Conservation (phyloP, 2,329 filamentous ascomycete species). For the Claviceps africana region DNA sequence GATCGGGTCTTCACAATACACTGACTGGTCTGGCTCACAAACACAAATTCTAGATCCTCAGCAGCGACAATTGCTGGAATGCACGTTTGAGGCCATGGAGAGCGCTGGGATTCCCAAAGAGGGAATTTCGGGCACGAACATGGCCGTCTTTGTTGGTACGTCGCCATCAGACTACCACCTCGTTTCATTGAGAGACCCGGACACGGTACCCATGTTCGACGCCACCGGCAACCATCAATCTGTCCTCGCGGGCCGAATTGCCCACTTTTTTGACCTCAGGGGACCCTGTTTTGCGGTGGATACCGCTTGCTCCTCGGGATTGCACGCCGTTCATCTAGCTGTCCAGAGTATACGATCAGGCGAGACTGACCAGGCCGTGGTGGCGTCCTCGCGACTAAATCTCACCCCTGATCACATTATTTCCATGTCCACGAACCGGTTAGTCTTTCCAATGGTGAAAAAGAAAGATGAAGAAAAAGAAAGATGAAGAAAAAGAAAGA, state of each 20-base stretch:
- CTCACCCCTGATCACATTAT: constrained; percentile 27
- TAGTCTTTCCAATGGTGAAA: not conserved
- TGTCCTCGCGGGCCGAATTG: constrained; percentile 40
- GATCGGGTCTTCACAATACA: not conserved
- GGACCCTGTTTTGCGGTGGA: constrained; percentile 39
- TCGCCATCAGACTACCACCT: constrained; percentile 34
- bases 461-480: not conserved
- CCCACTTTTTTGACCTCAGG: constrained; percentile 40
- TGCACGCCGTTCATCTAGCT: constrained; percentile 35
- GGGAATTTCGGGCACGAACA: constrained; percentile 30
- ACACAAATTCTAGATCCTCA: constrained; percentile 29
- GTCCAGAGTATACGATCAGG: constrained; percentile 33
- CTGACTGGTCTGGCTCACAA: not conserved
- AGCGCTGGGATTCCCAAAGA: constrained; percentile 36
- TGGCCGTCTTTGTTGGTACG: constrained; percentile 36
- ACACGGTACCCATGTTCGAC: constrained; percentile 37
- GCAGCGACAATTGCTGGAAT: constrained; percentile 37
- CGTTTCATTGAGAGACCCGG: constrained; percentile 27
- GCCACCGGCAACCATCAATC: constrained; percentile 35
- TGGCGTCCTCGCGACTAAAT: constrained; percentile 33
- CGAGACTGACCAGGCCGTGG: constrained; percentile 32
- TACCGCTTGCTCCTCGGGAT: constrained; percentile 37
- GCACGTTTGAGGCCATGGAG: constrained; percentile 39
- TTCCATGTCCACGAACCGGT: constrained; percentile 13
- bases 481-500: not conserved